These are phyloP conservation scores for Postia placenta DNA, from an alignment of 768 basidiomycete species.

Conservation along the genomic window DNA sequence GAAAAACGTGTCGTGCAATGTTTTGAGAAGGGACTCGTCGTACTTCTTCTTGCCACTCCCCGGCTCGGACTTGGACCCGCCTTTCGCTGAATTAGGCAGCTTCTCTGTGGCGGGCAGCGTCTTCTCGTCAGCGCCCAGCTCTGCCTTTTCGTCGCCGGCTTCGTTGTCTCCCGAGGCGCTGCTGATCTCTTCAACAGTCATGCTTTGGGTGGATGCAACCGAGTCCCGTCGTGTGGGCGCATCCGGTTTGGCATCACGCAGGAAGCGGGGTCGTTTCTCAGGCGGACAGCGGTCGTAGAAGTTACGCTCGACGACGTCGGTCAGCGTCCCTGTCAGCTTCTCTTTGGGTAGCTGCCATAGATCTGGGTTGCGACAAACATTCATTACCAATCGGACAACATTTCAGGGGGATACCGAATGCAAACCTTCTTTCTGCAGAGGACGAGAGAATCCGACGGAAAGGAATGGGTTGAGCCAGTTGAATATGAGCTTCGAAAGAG, in stretches of 20 bases:
- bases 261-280: slow-evolving; percentile 34
- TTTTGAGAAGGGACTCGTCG: slow-evolving; percentile 44
- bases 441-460: slow-evolving; percentile 51
- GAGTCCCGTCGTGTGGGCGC: neutral
- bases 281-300: slow-evolving; percentile 49
- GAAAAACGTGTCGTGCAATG: slow-evolving; percentile 42
- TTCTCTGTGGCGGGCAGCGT: neutral
- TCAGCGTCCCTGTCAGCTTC: slow-evolving; percentile 31
- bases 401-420: neutral
- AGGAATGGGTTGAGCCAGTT: slow-evolving; percentile 51
- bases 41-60: slow-evolving; percentile 18
- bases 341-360: slow-evolving; percentile 43
- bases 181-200: neutral
- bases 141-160: neutral
- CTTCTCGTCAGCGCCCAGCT: neutral
- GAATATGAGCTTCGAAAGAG: slow-evolving; percentile 38
- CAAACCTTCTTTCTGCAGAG: slow-evolving; percentile 49
- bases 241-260: neutral
- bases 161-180: neutral
- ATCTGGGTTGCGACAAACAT: slow-evolving; percentile 28
- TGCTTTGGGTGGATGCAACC: neutral
- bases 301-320: slow-evolving; percentile 36
- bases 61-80: neutral
- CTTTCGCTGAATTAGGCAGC: neutral
- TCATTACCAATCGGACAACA: neutral